Evolutionary conservation across 345 rosid species (phyloP), one percentile per base, ranked within the genome.

Genomic region (Gossypium longicalyx): DNA sequence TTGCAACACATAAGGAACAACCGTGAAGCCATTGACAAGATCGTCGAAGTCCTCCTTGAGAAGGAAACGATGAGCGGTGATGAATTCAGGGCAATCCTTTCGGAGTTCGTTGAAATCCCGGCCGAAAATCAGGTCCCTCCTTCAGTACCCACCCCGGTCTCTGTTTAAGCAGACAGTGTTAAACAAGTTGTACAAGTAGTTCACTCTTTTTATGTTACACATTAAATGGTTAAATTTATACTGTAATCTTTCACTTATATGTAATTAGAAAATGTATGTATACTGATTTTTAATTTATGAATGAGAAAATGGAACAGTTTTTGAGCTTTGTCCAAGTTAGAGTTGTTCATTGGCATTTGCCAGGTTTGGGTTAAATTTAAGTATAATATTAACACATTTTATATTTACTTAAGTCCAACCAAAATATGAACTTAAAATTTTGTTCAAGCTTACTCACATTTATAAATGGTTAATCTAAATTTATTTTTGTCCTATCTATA

Each of bases 21-120:
- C 85, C 93, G 98, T 0, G 99, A 95, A 83, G 99, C 99, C 20
- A 91, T 95, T 38, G 98, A 95, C 81, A 95, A 95, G 84, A 76
- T 95, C 2, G 98, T 93, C 16, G 99, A 95, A 81, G 97, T 95
- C 75, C 90, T 95, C 19, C 86, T 93, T 0, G 97, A 95, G 90
- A 93, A 91, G 76, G 99, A 95, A 80, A 93, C 98, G 3, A 91
- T 93, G 81, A 72, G 82, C 0, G 98, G 98, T 0, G 97, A 95
- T 7, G 98, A 95, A 77, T 95, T 95, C 89, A 74, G 98, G 47
- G 97, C 99, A 48, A 93, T 95, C 74, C 94, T 95, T 27, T 89
- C 99, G 0, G 96, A 93, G 77, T 95, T 95, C 77, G 89, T 83
- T 0, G 99, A 95, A 80, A 93, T 95, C 69, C 99, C 99, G 3